Percentiles rank a stretch among this genome's conserved stretches.
These are phyloP conservation scores for Neckera pumila DNA, from an alignment of 225 moss, liverwort and hornwort genomes.

Conservation along the genomic window DNA sequence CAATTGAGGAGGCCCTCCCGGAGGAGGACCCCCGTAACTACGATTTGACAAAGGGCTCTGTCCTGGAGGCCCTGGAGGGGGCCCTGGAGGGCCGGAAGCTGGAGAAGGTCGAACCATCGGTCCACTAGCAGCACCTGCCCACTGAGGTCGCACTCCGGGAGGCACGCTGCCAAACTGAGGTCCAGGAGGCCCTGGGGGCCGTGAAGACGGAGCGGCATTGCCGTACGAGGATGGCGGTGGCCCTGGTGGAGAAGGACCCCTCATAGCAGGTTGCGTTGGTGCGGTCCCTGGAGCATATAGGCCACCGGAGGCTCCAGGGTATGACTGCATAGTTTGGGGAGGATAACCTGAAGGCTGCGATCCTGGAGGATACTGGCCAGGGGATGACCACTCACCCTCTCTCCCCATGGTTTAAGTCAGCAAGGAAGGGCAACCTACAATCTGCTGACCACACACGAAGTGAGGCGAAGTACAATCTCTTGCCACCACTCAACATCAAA, in stretches of 20 bases:
- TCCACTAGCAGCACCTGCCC: constrained; percentile 13
- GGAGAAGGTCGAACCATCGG: constrained; percentile 16
- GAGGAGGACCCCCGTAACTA: constrained; percentile 26
- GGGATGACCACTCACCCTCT: constrained; percentile 51
- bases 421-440: constrained; percentile 9
- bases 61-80: constrained; percentile 30
- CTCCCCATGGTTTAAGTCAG: constrained; percentile 33
- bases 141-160: constrained; percentile 25
- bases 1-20: constrained; percentile 29
- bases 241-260: constrained; percentile 36
- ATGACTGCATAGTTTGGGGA: constrained; percentile 10
- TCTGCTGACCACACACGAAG: not conserved
- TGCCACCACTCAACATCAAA: not conserved
- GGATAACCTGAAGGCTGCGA: constrained; percentile 30
- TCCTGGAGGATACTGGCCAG: constrained; percentile 26
- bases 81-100: constrained; percentile 21
- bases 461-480: not conserved
- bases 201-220: constrained; percentile 8
- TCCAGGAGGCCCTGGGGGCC: constrained; percentile 21
- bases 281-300: constrained; percentile 15
- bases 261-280: constrained; percentile 19
- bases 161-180: constrained; percentile 9
- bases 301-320: not conserved
- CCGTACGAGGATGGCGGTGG: constrained; percentile 15
- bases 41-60: constrained; percentile 16